Evolutionary conservation across 768 basidiomycete species (phyloP).

Genomic region (Cystoderma amianthinum): DNA sequence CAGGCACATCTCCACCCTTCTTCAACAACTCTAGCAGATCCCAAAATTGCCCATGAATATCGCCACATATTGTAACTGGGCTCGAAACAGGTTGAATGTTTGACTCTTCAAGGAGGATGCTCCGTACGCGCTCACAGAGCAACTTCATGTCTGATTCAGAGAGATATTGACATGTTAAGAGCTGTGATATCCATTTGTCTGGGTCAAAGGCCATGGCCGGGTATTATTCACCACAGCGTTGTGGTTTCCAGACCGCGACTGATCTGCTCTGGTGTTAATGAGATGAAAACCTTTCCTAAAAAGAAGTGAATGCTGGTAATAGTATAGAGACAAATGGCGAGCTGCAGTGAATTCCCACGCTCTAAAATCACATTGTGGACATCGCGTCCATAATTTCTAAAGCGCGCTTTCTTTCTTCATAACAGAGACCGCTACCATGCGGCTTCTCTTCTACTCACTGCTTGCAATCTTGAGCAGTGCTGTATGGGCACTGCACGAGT

Average conservation of each 20-base stretch:
- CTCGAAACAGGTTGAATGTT: constrained; percentile 95
- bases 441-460: constrained; percentile 14
- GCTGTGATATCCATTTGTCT: constrained; percentile 84
- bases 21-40: constrained; percentile 87
- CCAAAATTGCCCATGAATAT: constrained; percentile 98
- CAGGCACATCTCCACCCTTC: constrained; percentile 81
- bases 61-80: constrained; percentile 93
- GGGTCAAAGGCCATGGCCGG: constrained; percentile 23
- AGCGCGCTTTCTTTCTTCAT: not conserved
- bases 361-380: too few relatives aligned
- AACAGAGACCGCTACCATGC: constrained; percentile 14
- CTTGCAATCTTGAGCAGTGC: constrained; percentile 14
- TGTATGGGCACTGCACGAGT: constrained; percentile 50
- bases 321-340: too few relatives aligned
- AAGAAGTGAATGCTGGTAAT: too few relatives aligned
- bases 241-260: too few relatives aligned
- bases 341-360: too few relatives aligned
- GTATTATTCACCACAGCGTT: too few relatives aligned
- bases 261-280: too few relatives aligned
- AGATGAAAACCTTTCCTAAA: too few relatives aligned
- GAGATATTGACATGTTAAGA: constrained; percentile 82
- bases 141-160: constrained; percentile 90
- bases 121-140: constrained; percentile 85
- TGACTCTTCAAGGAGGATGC: constrained; percentile 90
- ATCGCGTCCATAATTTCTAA: not conserved